Percentiles rank a stretch among this genome's conserved stretches.
These are phyloP conservation scores for Leccinum variicolor DNA, from an alignment of 768 basidiomycete genomes.

Conservation along the genomic window DNA sequence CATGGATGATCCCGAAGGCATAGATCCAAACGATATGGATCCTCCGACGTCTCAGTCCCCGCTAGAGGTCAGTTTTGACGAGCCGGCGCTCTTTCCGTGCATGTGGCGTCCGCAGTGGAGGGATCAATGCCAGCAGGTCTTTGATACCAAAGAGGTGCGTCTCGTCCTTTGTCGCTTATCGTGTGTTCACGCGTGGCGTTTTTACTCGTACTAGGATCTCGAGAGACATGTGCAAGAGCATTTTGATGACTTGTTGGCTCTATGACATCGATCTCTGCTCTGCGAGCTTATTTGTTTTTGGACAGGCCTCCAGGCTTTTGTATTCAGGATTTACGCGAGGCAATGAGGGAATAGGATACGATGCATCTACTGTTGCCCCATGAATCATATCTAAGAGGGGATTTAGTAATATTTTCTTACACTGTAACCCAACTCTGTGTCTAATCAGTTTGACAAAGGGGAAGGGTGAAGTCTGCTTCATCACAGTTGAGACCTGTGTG, in stretches of 20 bases:
- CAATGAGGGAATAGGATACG: background rate
- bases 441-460: too few species aligned
- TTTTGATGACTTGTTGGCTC: constrained; percentile 8
- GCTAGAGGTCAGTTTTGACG: constrained; percentile 14
- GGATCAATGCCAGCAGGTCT: constrained; percentile 26
- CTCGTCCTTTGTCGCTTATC: background rate
- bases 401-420: background rate
- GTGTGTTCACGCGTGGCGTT: background rate
- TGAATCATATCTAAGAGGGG: background rate
- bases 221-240: constrained; percentile 25
- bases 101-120: constrained; percentile 27
- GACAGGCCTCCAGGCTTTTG: too few species aligned
- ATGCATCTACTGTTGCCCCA: background rate
- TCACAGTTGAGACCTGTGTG: too few species aligned
- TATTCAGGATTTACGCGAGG: too few species aligned
- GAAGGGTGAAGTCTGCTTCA: too few species aligned
- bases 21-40: constrained; percentile 22
- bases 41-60: background rate
- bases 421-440: too few species aligned
- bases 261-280: background rate
- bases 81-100: constrained; percentile 23
- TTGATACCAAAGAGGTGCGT: constrained; percentile 31
- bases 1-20: constrained; percentile 5
- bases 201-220: constrained; percentile 19
- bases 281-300: background rate